Percentiles rank a stretch among this genome's conserved stretches.
These are phyloP conservation scores for Metschnikowia picachoensis DNA, from an alignment of 805 yeast species.

Conservation along the genomic window DNA sequence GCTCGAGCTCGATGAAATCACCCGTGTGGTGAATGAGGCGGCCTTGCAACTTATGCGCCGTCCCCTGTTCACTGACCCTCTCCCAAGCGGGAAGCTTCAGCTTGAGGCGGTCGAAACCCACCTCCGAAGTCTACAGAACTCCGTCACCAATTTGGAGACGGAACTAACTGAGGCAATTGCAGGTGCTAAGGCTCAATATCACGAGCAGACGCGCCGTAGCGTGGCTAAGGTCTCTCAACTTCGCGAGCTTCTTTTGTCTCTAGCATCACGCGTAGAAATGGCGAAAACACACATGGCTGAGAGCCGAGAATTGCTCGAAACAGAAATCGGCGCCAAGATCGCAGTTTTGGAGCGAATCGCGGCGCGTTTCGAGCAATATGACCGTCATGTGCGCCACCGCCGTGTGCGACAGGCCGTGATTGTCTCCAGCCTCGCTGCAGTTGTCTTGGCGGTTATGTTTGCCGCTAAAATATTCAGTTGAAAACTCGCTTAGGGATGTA, in stretches of 20 bases:
- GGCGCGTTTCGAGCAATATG: conserved; percentile 25
- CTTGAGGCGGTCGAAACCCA: conserved; percentile 18
- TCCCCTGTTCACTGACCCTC: neutral
- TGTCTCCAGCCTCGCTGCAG: conserved; percentile 17
- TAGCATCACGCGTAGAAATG: conserved; percentile 25
- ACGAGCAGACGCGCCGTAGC: conserved; percentile 25
- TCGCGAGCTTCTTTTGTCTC: conserved; percentile 20
- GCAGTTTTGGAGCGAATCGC: conserved; percentile 32
- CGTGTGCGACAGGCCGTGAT: conserved; percentile 29
- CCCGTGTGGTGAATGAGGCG: conserved; percentile 1
- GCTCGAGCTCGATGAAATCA: conserved; percentile 6
- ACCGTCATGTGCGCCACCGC: conserved; percentile 22
- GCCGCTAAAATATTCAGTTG: too few species aligned
- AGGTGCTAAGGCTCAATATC: conserved; percentile 20
- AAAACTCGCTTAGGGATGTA: too few species aligned
- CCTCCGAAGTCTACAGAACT: conserved; percentile 17
- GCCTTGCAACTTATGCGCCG: conserved; percentile 1
- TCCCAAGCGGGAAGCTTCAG: conserved; percentile 10
- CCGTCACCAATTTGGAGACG: conserved; percentile 19
- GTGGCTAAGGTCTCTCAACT: conserved; percentile 28
- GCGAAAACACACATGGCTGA: conserved; percentile 23
- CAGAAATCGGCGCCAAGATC: conserved; percentile 26
- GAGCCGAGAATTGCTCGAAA: conserved; percentile 25
- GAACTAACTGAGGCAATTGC: conserved; percentile 19
- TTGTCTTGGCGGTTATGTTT: conserved; percentile 8